Conservation (phyloP, 257 asterid genomes). For the Solanum tarapatanum region DNA sequence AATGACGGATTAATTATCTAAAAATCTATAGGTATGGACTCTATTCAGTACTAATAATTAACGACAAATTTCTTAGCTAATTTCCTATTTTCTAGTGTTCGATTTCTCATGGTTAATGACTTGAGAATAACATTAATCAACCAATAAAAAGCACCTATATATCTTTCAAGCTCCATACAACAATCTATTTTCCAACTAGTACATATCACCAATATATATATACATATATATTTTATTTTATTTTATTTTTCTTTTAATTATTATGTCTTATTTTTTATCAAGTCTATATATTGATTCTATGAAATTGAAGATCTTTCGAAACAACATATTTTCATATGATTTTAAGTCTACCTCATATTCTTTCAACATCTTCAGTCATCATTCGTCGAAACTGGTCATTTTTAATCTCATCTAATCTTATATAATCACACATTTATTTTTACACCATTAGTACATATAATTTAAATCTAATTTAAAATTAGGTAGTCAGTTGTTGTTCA, state of each 20-base stretch:
- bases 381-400: neutral
- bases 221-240: no score
- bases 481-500: neutral
- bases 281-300: neutral
- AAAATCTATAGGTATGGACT: no score
- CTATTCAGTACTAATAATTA: no score
- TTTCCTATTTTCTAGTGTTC: no score
- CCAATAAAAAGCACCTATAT: no score
- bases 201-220: no score
- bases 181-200: neutral
- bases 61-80: no score
- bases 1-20: no score
- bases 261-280: neutral
- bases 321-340: neutral
- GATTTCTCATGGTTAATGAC: no score
- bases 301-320: neutral
- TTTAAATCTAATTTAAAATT: neutral
- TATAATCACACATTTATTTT: neutral
- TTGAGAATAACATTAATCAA: no score
- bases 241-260: no score
- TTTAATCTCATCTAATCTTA: neutral
- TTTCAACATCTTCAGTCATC: neutral
- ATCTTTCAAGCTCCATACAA: no score
- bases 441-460: neutral
- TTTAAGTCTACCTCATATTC: neutral